Base-by-base conservation (phyloP, 2,329 filamentous ascomycete species). In the Phaeosphaeria sp. region DNA sequence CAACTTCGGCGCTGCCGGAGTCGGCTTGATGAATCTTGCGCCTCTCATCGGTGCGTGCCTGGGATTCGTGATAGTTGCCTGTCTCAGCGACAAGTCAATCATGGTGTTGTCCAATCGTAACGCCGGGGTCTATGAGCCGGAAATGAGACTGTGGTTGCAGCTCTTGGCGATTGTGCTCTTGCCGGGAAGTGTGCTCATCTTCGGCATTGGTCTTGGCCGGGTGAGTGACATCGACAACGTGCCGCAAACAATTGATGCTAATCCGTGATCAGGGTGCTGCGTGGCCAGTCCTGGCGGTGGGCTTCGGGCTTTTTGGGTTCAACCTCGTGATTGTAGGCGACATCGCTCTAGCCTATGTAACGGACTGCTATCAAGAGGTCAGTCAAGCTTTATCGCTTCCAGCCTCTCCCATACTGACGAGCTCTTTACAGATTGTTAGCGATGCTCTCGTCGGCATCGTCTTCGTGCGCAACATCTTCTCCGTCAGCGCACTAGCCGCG, bases 391-490 rank as follows among this genome's bases (percentile, higher is more conserved):
- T 2, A 22, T 7, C 7, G 20, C 44, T 33, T 41, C 9, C 23
- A 39, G 20, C 6, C 13, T 48, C 43, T 41, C 23, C 17, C 15
- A 41, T 55, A 30, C 43, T 56, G 25, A 56, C 43, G 20, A 43
- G 18, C 46, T 25, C 21, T 10, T 21, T 13, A 3, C 42, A 63
- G 55, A 80, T 84, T 39, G 74, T 84, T 42, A 81, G 77, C 5
- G 81, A 84, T 55, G 77, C 80, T 0, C 67, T 84, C 6, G 79
- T 82, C 3, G 78, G 70, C 0, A 70, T 84, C 1, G 79, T 79
- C 0, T 78, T 84, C 54, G 65, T 80, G 11, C 77, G 82, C 0
- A 84, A 84, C 50, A 54, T 72, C 1, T 73, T 83, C 44, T 73
- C 74, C 18, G 81, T 78, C 1, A 72, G 77, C 17, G 77, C 83